Evolutionary conservation across 306 rosid species (phyloP), one percentile per base, ranked within the genome.

Genomic region (Vachellia pachyceras): DNA sequence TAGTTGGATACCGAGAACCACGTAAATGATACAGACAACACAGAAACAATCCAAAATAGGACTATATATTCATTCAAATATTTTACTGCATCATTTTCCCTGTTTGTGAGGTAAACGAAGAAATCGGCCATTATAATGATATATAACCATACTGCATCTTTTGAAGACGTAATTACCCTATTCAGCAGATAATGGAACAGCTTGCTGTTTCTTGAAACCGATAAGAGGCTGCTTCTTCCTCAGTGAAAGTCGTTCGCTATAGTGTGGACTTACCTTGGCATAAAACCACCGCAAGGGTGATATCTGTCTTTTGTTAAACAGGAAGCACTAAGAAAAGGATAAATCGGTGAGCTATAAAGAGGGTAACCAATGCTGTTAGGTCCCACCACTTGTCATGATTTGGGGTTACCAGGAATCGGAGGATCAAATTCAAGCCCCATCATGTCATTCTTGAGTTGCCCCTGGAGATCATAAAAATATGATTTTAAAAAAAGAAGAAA

Each of bases 361-460:
- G 68, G 10, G 52, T 2, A 20, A 82, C 6, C 23, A 82, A 45
- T 29, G 78, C 88, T 23, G 57, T 69, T 10, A 77, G 67, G 78
- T 85, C 88, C 88, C 83, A 85, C 85, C 88, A 85, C 74, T 85
- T 85, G 60, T 68, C 61, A 47, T 82, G 85, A 50, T 41, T 66
- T 85, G 14, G 83, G 78, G 35, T 63, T 52, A 10, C 79, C 85
- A 3, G 83, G 78, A 14, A 75, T 17, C 18, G 78, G 22, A 39
- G 79, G 49, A 60, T 82, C 81, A 25, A 85, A 82, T 66, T 85
- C 88, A 20, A 85, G 78, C 12, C 88, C 88, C 54, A 85, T 18
- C 83, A 85, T 78, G 70, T 85, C 85, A 82, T 85, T 85, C 66
- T 85, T 85, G 75, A 82, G 75, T 11, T 64, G 85, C 10, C 85